Conservation (phyloP, 352 stramenopile species). For the Phytophthora meadii region DNA sequence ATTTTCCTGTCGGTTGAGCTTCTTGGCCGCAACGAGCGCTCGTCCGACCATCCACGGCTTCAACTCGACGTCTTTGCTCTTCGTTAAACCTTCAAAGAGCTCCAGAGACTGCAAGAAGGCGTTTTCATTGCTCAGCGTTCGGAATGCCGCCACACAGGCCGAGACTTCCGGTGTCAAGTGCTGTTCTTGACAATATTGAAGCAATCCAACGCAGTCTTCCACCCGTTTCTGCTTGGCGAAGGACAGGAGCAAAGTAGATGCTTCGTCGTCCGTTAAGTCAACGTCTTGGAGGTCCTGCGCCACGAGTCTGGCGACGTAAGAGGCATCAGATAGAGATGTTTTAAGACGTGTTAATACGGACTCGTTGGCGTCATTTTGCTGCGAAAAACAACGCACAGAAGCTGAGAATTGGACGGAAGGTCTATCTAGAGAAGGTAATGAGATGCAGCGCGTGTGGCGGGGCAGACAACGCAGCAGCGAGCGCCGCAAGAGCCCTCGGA, state of each 20-base stretch:
- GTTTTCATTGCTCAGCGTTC: not conserved
- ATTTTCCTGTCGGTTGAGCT: conserved; percentile 4
- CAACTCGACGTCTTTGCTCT: conserved; percentile 5
- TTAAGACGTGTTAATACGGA: not conserved
- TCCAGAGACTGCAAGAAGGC: not conserved
- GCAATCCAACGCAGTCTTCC: not conserved
- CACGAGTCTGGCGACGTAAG: not conserved
- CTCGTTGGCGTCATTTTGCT: conserved; percentile 4
- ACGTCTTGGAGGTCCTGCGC: not conserved
- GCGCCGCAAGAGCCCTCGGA: not conserved
- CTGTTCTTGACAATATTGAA: not conserved
- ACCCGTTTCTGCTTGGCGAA: not conserved
- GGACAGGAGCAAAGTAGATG: not conserved
- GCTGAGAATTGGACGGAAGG: not conserved
- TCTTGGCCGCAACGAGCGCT: conserved; percentile 10
- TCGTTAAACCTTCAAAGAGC: not conserved
- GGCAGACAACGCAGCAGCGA: not conserved
- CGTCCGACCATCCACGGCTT: conserved; percentile 20
- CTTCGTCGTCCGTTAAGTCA: not conserved
- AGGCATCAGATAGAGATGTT: not conserved
- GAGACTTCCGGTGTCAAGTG: not conserved
- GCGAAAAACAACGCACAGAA: not conserved
- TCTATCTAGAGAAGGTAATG: not conserved
- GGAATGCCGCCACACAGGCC: not conserved
- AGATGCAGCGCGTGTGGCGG: not conserved